Evolutionary conservation across 345 rosid genomes (phyloP), one percentile per base, ranked within the genome.

Genomic region (Heritiera fomes): DNA sequence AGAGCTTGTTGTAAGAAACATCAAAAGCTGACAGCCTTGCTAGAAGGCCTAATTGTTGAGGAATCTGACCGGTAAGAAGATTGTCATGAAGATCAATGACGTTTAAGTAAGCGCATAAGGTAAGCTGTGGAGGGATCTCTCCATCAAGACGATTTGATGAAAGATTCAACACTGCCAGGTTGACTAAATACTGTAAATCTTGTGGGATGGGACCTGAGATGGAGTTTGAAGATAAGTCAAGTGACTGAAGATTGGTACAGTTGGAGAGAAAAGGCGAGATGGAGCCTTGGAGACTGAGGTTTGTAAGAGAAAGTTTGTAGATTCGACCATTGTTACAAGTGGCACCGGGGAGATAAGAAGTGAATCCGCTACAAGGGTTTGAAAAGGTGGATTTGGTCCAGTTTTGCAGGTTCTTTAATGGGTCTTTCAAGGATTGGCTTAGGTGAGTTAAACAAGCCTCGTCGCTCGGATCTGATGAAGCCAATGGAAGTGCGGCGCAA

Each of bases 301-400:
- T 89, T 0, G 88, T 85, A 17, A 71, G 90, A n/a, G 98, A 88
- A 32, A 95, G 97, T 84, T 95, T 95, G 86, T 93, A 95, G 86
- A 95, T 84, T 60, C 99, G 84, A 70, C 98, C 98, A 77, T 93
- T 95, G 92, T 92, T 95, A 89, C 98, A 93, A 74, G 88, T 91
- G 74, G 87, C 97, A 5, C 98, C 98, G 2, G 86, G 87, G 53
- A 95, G 89, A 45, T 78, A 82, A 18, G 99, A 95, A 10, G 85
- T 88, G 88, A 93, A 91, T 30, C 92, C 94, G 71, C 80, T 85
- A 77, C 99, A 95, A 14, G 98, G 93, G 74, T 79, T 85, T 3
- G 92, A 85, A 82, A 95, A 85, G 68, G 61, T 77, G 45, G 94
- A 6, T 79, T 83, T 83, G 32, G 91, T 95, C 99, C 99, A 95